Evolutionary conservation across 2,329 filamentous ascomycete genomes (phyloP).

Genomic region (Coniochaeta prunicola): DNA sequence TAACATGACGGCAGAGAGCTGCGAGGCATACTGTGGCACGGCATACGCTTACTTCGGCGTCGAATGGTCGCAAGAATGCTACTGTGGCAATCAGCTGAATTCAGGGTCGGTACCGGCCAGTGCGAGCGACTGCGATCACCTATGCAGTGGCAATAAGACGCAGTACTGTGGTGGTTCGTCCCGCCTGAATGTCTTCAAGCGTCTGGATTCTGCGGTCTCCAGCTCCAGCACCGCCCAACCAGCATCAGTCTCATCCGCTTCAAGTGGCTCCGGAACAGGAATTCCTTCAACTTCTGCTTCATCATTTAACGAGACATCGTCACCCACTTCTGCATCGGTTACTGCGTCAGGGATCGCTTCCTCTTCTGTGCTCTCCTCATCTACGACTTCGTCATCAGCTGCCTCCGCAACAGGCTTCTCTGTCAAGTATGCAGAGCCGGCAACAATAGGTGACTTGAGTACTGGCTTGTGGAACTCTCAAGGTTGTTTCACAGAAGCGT

Average conservation of each 20-base stretch:
- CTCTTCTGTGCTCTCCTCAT: no score
- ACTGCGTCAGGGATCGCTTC: no score
- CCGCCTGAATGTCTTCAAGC: constrained; percentile 3
- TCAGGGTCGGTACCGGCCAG: not conserved
- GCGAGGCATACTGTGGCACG: constrained; percentile 11
- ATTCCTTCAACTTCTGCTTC: not conserved
- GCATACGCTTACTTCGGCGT: constrained; percentile 13
- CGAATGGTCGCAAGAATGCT: constrained; percentile 14
- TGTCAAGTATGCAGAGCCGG: not conserved
- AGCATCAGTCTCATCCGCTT: not conserved
- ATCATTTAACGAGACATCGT: not conserved
- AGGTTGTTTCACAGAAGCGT: constrained; percentile 9
- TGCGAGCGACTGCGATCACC: not conserved
- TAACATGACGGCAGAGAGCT: constrained; percentile 10
- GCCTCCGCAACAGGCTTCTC: not conserved
- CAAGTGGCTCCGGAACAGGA: not conserved
- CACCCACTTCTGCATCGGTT: not conserved
- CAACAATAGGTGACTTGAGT: not conserved
- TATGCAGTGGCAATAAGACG: not conserved
- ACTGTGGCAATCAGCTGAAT: constrained; percentile 12
- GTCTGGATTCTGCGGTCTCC: not conserved
- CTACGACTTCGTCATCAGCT: not conserved
- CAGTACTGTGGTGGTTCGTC: constrained; percentile 3
- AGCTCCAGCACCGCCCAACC: not conserved
- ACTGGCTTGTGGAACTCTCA: constrained; percentile 2